A percentile compares a stretch with the other conserved stretches of the same genome.
Evolutionary conservation across 768 basidiomycete genomes (phyloP).

Genomic region (Serendipita sp.): DNA sequence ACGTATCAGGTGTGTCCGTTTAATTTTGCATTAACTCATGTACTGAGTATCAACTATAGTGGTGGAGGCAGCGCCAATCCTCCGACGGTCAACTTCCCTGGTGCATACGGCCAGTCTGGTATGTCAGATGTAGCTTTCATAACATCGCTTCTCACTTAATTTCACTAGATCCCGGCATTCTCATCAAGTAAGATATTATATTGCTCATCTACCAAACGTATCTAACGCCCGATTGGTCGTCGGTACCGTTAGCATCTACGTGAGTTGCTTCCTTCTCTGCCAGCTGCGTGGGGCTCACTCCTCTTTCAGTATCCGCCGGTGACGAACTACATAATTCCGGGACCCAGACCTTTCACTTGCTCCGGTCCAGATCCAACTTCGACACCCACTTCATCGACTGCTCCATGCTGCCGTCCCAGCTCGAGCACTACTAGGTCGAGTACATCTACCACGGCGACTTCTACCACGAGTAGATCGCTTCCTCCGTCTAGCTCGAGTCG

Average conservation of each 20-base stretch:
- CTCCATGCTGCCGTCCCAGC: no score
- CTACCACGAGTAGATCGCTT: no score
- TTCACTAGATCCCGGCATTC: slow-evolving; percentile 21
- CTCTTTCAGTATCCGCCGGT: not conserved
- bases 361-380: slow-evolving; percentile 9
- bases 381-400: not conserved
- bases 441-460: not conserved
- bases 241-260: not conserved
- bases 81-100: slow-evolving; percentile 12
- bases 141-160: not conserved
- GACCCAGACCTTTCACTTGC: slow-evolving; percentile 20
- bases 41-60: slow-evolving; percentile 23
- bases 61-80: slow-evolving; percentile 12
- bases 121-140: not conserved
- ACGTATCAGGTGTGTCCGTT: not conserved
- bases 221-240: not conserved
- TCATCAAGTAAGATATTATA: slow-evolving; percentile 15
- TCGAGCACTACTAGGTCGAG: no score
- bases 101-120: slow-evolving; percentile 11
- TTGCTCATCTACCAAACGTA: not conserved
- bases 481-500: no score
- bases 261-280: not conserved
- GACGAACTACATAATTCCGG: slow-evolving; percentile 4
- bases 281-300: not conserved
- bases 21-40: slow-evolving; percentile 14